These are phyloP conservation scores for Gossypium schwendimanii DNA, from an alignment of 441 rosid species.

Conservation along the genomic window DNA sequence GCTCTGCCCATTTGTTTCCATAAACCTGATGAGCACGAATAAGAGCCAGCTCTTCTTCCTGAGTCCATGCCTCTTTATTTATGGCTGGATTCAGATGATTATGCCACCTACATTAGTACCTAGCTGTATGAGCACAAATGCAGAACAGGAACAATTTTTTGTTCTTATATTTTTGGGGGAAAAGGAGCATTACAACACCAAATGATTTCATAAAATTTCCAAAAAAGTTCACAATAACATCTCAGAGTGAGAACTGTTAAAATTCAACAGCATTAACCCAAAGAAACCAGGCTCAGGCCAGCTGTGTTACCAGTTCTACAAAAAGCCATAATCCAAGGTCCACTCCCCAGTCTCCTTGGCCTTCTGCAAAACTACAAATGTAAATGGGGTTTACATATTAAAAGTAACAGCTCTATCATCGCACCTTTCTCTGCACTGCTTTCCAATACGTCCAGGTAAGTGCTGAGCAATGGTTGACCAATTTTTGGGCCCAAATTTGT, in stretches of 20 bases:
- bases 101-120: conserved; percentile 54
- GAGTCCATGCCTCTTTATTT: conserved; percentile 98
- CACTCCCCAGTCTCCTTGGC: neutral
- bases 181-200: neutral
- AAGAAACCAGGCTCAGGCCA: neutral
- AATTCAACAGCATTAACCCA: neutral
- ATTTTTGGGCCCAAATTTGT: conserved; percentile 81
- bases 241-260: neutral
- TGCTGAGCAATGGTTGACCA: conserved; percentile 95
- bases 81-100: conserved; percentile 96
- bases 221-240: neutral
- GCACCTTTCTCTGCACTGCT: conserved; percentile 96
- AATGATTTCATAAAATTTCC: neutral
- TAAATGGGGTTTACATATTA: neutral
- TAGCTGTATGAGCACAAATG: conserved; percentile 12
- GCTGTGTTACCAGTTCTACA: neutral
- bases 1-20: conserved; percentile 98
- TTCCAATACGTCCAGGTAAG: conserved; percentile 96
- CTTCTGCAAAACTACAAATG: neutral
- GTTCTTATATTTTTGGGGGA: neutral
- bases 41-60: conserved; percentile 90
- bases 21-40: conserved; percentile 92
- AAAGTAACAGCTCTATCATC: conserved; percentile 6
- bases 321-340: neutral
- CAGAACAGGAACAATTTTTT: neutral